Percentiles rank a stretch among this genome's conserved stretches.
These are phyloP conservation scores for Tetrapisispora iriomotensis DNA, from an alignment of 805 yeast species.

Conservation along the genomic window DNA sequence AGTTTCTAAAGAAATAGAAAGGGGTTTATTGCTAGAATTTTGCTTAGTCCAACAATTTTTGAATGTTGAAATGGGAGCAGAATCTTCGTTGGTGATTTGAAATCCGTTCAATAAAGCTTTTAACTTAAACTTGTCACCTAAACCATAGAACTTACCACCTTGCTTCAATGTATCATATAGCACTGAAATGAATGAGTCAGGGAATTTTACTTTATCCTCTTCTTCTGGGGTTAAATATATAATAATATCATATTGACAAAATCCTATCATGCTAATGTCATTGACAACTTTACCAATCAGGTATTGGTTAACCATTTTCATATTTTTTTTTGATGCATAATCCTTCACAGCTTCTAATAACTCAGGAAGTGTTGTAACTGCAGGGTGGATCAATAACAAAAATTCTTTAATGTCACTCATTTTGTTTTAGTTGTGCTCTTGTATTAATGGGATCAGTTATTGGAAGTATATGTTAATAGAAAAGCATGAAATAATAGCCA, in stretches of 20 bases:
- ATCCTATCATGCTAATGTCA: slow-evolving; percentile 33
- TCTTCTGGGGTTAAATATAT: slow-evolving; percentile 49
- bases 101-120: slow-evolving; percentile 63
- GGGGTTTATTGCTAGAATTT: neutral
- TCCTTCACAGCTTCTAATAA: slow-evolving; percentile 35
- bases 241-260: slow-evolving; percentile 36
- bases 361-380: slow-evolving; percentile 48
- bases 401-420: slow-evolving; percentile 8
- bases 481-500: too few relatives aligned
- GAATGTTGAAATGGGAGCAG: slow-evolving; percentile 2
- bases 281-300: slow-evolving; percentile 49
- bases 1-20: neutral
- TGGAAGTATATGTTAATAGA: neutral
- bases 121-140: slow-evolving; percentile 33
- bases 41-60: slow-evolving; percentile 49
- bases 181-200: slow-evolving; percentile 33
- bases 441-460: neutral
- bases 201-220: slow-evolving; percentile 36
- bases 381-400: slow-evolving; percentile 54
- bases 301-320: slow-evolving; percentile 36
- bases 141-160: slow-evolving; percentile 44
- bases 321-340: slow-evolving; percentile 19
- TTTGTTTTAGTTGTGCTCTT: slow-evolving; percentile 3
- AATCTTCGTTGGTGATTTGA: slow-evolving; percentile 24
- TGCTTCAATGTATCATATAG: slow-evolving; percentile 33